Base-by-base conservation (phyloP, 345 rosid species). In the Kandelia obovata region DNA sequence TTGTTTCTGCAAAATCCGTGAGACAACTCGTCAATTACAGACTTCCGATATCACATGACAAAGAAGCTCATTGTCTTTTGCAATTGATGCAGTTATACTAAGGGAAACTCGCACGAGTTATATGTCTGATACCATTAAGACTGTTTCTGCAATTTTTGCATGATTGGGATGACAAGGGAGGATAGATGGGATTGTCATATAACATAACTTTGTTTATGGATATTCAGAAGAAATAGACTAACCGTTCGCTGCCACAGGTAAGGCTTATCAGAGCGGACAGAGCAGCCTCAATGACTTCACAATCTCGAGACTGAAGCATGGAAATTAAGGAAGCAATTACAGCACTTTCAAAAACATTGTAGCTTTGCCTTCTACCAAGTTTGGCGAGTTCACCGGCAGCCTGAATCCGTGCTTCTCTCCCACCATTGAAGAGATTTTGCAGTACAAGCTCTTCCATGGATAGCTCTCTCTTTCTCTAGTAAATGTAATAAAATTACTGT, bases 191-290 rank as follows among this genome's bases (percentile, higher is more conserved):
- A 43, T 43, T 43, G 46, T 43, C 17, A 43, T 11, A 11, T 43
- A 11, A 43, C 49, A 43, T 2, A 13, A 43, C 49, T 43, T 11
- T 43, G 16, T 43, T 13, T 43, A 11, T 43, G 49, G 11, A 13
- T 2, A 43, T 43, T 31, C 5, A 15, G n/a, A 23, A 23, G 25
- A 8, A 37, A 27, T 2, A 11, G 11, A 64, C 72, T 19, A 28
- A 92, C 98, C 93, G 73, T 84, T 92, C 98, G 61, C 92, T 90
- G 79, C 96, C 98, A 72, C 83, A 92, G 69, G 93, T 92, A 64
- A 89, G 91, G 70, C 87, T 84, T 62, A 93, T 97, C 69, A 89
- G 72, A 65, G 92, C 90, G 49, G 84, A 77, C 20, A 93, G 85
- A 49, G 96, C 77, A 75, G 89, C 91, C 80, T 93, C 87, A 65